These are phyloP conservation scores for Kappamyces sp. DNA, from an alignment of 192 early-diverging fungal genomes.

Conservation along the genomic window DNA sequence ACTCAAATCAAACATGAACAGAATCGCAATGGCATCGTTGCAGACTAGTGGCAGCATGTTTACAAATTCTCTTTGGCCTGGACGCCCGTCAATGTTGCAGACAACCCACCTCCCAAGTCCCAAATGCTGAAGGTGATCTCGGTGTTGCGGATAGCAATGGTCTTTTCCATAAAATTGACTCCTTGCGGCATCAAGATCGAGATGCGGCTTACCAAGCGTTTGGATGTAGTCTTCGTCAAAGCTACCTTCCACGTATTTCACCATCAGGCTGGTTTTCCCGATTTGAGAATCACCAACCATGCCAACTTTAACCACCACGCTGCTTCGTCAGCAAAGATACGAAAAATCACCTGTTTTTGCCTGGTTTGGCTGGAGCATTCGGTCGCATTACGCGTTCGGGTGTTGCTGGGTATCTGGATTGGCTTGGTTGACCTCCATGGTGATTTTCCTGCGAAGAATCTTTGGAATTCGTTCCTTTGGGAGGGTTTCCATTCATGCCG, in stretches of 20 bases:
- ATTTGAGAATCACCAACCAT: slow-evolving; percentile 97
- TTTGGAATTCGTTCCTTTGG: no score
- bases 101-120: slow-evolving; percentile 80
- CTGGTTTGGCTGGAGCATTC: no score
- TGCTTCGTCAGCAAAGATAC: slow-evolving; percentile 15
- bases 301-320: slow-evolving; percentile 86
- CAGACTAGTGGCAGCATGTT: slow-evolving; percentile 97
- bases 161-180: slow-evolving; percentile 97
- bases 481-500: no score
- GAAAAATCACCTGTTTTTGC: not conserved
- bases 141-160: slow-evolving; percentile 78
- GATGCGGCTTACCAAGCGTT: slow-evolving; percentile 65
- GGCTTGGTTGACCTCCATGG: no score
- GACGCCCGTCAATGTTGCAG: slow-evolving; percentile 6
- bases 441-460: not conserved
- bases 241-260: slow-evolving; percentile 93
- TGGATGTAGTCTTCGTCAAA: slow-evolving; percentile 95
- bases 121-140: slow-evolving; percentile 96
- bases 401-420: no score
- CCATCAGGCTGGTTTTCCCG: slow-evolving; percentile 94
- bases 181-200: slow-evolving; percentile 37
- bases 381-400: no score
- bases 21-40: slow-evolving; percentile 88
- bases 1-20: slow-evolving; percentile 95
- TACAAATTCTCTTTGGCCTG: slow-evolving; percentile 92